Base-by-base conservation (phyloP, 2,329 filamentous ascomycete genomes). In the Scedosporium apiospermum region DNA sequence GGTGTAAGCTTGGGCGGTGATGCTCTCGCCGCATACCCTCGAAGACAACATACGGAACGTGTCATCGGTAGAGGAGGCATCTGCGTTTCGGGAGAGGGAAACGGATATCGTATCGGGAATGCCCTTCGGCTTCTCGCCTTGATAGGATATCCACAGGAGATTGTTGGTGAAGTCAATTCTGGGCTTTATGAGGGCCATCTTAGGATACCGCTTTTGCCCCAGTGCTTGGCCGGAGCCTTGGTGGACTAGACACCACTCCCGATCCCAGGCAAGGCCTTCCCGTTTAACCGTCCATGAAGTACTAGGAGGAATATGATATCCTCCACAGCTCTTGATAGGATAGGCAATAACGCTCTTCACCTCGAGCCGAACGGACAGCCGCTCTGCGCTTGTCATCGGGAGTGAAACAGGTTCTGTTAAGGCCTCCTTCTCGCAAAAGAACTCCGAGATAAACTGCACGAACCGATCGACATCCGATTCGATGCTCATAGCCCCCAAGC, bases 201-300 rank as follows among this genome's bases (percentile, higher is more conserved):
- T 85, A 2, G 93, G 90, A 70, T 95, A 88, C 66, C 87, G 82
- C 75, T 98, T 99, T 74, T 98, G 93, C 71, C 85, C 96, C 62
- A 99, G 78, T 5, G 89, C 91, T 68, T 88, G 86, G 0, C 91
- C 89, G 1, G 93, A 96, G 53, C 91, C 92, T 70, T 87, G 84
- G 71, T 97, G 93, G 14, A 99, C 81, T 21, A 99, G 78, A 74
- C 93, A 98, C 93, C 95, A 99, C 77, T 98, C 93, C 65, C 95
- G 83, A 72, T 99, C 95, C 92, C 93, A 98, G 7, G 87, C 89
- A 2, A 99, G 79, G 0, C 95, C 95, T 75, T 97, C 92, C 6
- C 83, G 79, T 62, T 83, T 85, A 21, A 98, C 81, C 68, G 90
- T 86, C 95, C 95, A 99, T 14, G 79, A 71, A 6, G 76, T 77